These are phyloP conservation scores for Crithidia thermophila DNA, from an alignment of 208 protist genomes.

Conservation along the genomic window DNA sequence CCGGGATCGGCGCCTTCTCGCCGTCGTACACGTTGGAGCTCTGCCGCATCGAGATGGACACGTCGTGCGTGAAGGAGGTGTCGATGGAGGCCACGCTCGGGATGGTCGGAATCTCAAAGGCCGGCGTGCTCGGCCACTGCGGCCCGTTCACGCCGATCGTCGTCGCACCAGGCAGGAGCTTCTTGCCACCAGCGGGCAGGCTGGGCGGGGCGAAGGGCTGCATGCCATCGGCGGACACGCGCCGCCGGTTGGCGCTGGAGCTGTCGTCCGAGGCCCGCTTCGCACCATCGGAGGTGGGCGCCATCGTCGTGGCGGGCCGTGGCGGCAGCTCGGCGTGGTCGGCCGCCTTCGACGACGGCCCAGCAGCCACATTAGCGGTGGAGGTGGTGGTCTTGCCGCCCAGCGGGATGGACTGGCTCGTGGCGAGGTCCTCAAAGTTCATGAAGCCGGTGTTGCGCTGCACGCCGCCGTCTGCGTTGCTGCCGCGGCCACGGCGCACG, in stretches of 20 bases:
- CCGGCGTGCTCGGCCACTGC: constrained; percentile 25
- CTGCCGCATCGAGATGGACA: constrained; percentile 22
- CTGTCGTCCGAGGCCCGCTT: background rate
- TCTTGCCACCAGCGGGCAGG: background rate
- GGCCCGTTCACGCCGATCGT: constrained; percentile 21
- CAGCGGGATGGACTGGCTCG: constrained; percentile 4
- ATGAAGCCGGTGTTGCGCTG: constrained; percentile 32
- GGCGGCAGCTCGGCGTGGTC: background rate
- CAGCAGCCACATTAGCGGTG: background rate
- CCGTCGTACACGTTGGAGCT: constrained; percentile 17
- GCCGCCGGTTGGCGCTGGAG: background rate
- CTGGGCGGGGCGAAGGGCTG: constrained; percentile 9
- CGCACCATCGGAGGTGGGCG: background rate
- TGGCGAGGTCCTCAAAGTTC: constrained; percentile 35
- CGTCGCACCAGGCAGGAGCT: constrained; percentile 18
- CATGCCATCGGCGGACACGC: background rate
- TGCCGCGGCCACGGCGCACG: constrained; percentile 32
- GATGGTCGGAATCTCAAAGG: constrained; percentile 17
- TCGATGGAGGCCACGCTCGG: constrained; percentile 24
- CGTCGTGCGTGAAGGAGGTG: constrained; percentile 27
- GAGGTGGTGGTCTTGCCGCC: constrained; percentile 1
- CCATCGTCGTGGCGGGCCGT: constrained; percentile 4
- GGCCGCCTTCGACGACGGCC: background rate
- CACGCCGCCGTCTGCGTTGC: background rate
- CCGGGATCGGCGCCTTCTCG: constrained; percentile 22